Base-by-base conservation (phyloP, 2,329 filamentous ascomycete species). In the Fusarium fracticaudum region DNA sequence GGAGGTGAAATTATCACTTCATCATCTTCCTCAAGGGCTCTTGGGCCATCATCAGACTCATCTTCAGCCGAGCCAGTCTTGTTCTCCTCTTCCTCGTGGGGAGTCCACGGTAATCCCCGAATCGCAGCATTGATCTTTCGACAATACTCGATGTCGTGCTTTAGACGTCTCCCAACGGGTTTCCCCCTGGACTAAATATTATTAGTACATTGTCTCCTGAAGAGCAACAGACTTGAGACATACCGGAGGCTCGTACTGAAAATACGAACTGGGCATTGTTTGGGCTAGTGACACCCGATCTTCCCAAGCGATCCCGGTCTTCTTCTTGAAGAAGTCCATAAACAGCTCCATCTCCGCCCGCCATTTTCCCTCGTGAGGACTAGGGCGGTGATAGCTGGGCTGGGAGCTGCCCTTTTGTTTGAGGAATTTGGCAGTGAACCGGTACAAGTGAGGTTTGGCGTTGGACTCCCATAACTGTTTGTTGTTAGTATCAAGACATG, bases 391-490 rank as follows among this genome's bases (percentile, higher is more conserved):
- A 41, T 83, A 83, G 7, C 75, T 80, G 12, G 84, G 79, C 24
- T 81, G 79, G 11, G 72, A 77, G 66, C 82, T 82, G 12, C 81
- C 80, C 12, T 81, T 84, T 62, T 81, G 83, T 60, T 84, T 84
- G 75, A 84, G 85, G 73, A 84, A 85, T 61, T 88, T 89, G 53
- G 86, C 86, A 13, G 88, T 88, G 51, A 90, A 88, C 73, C 87
- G 88, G 82, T 94, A 95, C 1, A 88, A 86, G 67, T 84, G 85
- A 0, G 91, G 91, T 20, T 83, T 81, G 17, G 86, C 83, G 68
- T 89, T 86, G 10, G 91, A 92, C 80, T 94, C 90, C 83, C 90
- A 93, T 58, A 95, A 85, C 91, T 94, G 71, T 14, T 9, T 4
- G 17, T 3, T 15, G 20, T 75, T n/a, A 70, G 60, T 55, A 50